Base-by-base conservation (phyloP, 2,329 filamentous ascomycete genomes). In the Sporothrix brasiliensis region DNA sequence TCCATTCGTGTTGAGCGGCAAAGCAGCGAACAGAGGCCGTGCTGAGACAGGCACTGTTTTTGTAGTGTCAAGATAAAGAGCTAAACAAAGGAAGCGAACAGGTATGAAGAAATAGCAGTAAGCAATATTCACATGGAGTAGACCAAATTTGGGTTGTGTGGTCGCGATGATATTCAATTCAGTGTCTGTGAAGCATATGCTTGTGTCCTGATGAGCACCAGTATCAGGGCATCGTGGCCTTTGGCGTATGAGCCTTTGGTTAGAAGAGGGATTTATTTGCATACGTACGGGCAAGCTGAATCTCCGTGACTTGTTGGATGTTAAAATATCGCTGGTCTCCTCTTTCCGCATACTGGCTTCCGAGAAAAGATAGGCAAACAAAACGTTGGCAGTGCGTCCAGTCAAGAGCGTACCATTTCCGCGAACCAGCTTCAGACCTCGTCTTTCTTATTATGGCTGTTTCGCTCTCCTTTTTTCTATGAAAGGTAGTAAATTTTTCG, bases 1-100 rank as follows among this genome's bases (percentile, higher is more conserved):
- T 16, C 73, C 73, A 11, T 63, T 49, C 27, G 67, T 53, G 16
- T 74, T 73, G 19, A 69, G 53, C 2, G 74, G 73, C 3, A 75
- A 75, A 10, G 69, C 47, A 27, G 74, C 71, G 52, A 74, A 75
- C 3, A 68, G 61, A 0, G 72, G 71, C 24, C 24, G 60, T 10
- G 60, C 21, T 16, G 60, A 41, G n/a, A 65, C 60, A 65, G 44
- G 60, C 60, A 65, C 34, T 49, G 41, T 50, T 27, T 11, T 13
- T 50, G 39, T 13, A 0, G n/a, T 13, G 21, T 1, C 10, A 4
- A 44, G 30, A 21, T 19, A 24, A 14, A 19, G 2, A 44, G 34
- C 11, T 10, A n/a, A 7, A 9, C 14, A 27, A 24, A 16, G 11
- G 21, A 14, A 1, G 34, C 21, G 44, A 19, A 49, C 16, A 19